These are phyloP conservation scores for Basipetospora chlamydospora DNA, from an alignment of 2,329 filamentous ascomycete species.

Conservation along the genomic window DNA sequence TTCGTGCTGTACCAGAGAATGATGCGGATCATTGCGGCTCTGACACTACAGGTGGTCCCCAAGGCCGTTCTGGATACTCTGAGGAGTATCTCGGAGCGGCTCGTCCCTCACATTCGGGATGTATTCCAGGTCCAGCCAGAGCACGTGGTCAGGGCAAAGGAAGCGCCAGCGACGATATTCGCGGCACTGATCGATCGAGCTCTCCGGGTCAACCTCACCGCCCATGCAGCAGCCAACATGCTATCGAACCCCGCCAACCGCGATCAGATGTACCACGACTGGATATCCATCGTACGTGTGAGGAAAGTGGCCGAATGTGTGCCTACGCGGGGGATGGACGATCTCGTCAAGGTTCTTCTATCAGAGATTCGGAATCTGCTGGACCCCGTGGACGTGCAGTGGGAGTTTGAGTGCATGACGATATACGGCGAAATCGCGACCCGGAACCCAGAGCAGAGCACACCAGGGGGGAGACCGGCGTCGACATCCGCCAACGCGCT, in stretches of 20 bases:
- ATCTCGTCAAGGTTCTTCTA: conserved; percentile 47
- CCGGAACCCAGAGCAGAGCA: conserved; percentile 22
- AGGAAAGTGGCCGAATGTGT: conserved; percentile 50
- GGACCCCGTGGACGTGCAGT: conserved; percentile 50
- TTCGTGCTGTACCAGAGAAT: conserved; percentile 94
- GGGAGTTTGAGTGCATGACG: conserved; percentile 48
- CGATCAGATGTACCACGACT: conserved; percentile 91
- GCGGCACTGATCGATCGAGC: conserved; percentile 74
- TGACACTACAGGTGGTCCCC: conserved; percentile 83
- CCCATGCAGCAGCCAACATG: conserved; percentile 87
- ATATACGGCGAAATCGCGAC: conserved; percentile 42
- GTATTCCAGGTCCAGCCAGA: conserved; percentile 74
- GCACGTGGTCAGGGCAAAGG: conserved; percentile 76
- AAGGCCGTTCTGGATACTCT: conserved; percentile 77
- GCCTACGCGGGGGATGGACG: conserved; percentile 49
- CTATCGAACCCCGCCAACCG: conserved; percentile 78
- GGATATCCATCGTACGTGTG: conserved; percentile 52
- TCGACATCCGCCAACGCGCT: conserved; percentile 45
- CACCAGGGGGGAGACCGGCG: conserved; percentile 16
- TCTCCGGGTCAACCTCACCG: conserved; percentile 81
- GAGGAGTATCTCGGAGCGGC: conserved; percentile 66
- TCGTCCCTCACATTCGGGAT: conserved; percentile 69
- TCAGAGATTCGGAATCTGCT: conserved; percentile 56
- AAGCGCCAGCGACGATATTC: conserved; percentile 80
- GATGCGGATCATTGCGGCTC: conserved; percentile 78